Conservation (phyloP, 1,139 yeast species). For the Candida sp. region DNA sequence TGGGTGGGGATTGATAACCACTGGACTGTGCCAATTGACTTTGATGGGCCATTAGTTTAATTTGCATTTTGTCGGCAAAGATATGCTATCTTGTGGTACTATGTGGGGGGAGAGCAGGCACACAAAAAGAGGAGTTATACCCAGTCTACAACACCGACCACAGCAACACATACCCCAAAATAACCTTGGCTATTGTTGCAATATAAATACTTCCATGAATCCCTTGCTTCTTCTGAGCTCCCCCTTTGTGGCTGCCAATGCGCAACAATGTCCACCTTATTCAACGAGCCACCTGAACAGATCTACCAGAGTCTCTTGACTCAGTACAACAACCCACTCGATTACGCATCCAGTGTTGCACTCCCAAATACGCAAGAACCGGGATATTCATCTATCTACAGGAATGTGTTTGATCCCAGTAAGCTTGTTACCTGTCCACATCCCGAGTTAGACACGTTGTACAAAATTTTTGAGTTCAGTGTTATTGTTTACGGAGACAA, state of each 20-base stretch:
- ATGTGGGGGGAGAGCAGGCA: too few species aligned
- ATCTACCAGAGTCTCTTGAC: slow-evolving; percentile 9
- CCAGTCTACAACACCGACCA: neutral
- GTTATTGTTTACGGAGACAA: slow-evolving; percentile 36
- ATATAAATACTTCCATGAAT: neutral
- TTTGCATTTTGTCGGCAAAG: neutral
- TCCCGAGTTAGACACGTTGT: slow-evolving; percentile 52
- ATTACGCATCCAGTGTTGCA: slow-evolving; percentile 16
- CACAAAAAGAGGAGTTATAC: neutral
- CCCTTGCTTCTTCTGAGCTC: neutral
- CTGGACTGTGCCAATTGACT: too few species aligned
- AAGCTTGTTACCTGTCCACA: slow-evolving; percentile 46
- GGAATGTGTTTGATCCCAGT: slow-evolving; percentile 44
- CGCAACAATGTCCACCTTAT: slow-evolving; percentile 7
- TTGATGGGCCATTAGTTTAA: too few species aligned
- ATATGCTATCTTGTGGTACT: too few species aligned
- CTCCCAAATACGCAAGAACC: slow-evolving; percentile 28
- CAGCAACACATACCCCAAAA: neutral
- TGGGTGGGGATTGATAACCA: neutral
- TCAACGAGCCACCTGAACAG: slow-evolving; percentile 14
- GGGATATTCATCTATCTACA: slow-evolving; percentile 58
- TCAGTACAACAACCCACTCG: slow-evolving; percentile 11
- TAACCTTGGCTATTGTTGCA: neutral
- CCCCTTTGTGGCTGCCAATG: neutral
- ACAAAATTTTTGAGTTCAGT: slow-evolving; percentile 50